These are phyloP conservation scores for Kodamaea suecica DNA, from an alignment of 1,139 yeast species.

Conservation along the genomic window DNA sequence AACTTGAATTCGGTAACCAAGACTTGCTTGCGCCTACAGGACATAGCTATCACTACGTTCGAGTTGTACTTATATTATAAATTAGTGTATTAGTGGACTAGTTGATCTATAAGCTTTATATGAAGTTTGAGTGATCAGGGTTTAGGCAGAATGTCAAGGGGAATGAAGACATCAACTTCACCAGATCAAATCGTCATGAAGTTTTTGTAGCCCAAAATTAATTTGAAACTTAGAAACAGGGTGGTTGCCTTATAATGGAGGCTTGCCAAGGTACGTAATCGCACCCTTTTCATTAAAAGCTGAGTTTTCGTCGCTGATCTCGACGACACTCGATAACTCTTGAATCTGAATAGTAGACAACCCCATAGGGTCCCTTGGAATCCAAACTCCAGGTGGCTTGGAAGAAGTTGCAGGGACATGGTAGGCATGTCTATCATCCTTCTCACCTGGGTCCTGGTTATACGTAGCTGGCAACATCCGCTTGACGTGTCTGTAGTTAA, in stretches of 20 bases:
- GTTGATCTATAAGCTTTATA: no score
- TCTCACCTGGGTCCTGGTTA: conserved; percentile 27
- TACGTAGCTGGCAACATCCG: conserved; percentile 51
- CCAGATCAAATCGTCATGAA: no score
- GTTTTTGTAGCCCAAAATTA: no score
- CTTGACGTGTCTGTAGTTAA: conserved; percentile 54
- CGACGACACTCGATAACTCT: conserved; percentile 43
- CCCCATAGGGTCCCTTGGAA: conserved; percentile 84
- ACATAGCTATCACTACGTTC: no score
- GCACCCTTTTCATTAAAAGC: conserved; percentile 58
- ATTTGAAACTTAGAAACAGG: no score
- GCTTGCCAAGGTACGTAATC: conserved; percentile 51
- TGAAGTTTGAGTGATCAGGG: no score
- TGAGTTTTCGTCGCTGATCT: conserved; percentile 67
- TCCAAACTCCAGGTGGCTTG: conserved; percentile 74
- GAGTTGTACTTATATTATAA: no score
- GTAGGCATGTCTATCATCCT: conserved; percentile 47
- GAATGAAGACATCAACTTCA: no score
- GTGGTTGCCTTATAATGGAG: conserved; percentile 51
- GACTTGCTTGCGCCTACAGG: no score
- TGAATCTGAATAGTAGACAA: conserved; percentile 60
- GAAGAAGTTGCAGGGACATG: conserved; percentile 70
- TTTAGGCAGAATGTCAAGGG: no score
- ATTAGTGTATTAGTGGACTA: no score
- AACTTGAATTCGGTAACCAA: no score